phyloP scores from a whole-genome alignment of 768 basidiomycete species.

The Pleurotus giganteus region DNA sequence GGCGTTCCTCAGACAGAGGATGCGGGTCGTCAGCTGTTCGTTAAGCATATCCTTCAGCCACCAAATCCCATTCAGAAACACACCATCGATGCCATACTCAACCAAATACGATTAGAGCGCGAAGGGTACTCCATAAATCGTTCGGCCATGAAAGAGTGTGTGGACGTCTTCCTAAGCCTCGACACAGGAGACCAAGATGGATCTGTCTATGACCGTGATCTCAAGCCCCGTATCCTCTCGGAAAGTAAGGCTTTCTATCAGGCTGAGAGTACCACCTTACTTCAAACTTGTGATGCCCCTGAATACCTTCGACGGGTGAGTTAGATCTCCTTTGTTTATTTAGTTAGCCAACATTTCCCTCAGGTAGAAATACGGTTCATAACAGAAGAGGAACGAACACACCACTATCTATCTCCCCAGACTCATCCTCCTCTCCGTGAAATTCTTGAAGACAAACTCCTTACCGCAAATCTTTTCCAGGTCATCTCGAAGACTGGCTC shows the following conservation, averaged over 20 bases:
- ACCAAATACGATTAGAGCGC: slow-evolving; percentile 87
- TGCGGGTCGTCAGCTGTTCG: slow-evolving; percentile 79
- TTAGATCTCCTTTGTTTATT: slow-evolving; percentile 10
- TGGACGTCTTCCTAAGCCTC: slow-evolving; percentile 80
- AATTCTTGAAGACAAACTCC: slow-evolving; percentile 75
- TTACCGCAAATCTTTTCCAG: slow-evolving; percentile 72
- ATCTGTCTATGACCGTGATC: slow-evolving; percentile 77
- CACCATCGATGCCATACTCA: slow-evolving; percentile 76
- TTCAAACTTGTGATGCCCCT: slow-evolving; percentile 75
- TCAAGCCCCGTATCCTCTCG: slow-evolving; percentile 79
- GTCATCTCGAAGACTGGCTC: slow-evolving; percentile 80
- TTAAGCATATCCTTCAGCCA: slow-evolving; percentile 72
- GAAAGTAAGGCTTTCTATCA: slow-evolving; percentile 81
- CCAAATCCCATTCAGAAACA: slow-evolving; percentile 73
- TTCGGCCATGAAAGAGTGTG: slow-evolving; percentile 86
- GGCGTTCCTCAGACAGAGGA: slow-evolving; percentile 79
- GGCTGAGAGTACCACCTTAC: slow-evolving; percentile 65
- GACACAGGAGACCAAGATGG: slow-evolving; percentile 43
- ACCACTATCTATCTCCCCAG: slow-evolving; percentile 80
- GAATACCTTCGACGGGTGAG: slow-evolving; percentile 80
- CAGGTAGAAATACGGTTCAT: slow-evolving; percentile 81
- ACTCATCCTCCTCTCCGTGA: slow-evolving; percentile 67
- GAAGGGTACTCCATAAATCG: slow-evolving; percentile 89
- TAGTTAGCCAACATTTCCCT: slow-evolving; percentile 15
- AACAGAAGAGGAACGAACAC: slow-evolving; percentile 79